Evolutionary conservation across 768 basidiomycete genomes (phyloP), one percentile per base, ranked within the genome.

Genomic region (Sporobolomyces phaffii): DNA sequence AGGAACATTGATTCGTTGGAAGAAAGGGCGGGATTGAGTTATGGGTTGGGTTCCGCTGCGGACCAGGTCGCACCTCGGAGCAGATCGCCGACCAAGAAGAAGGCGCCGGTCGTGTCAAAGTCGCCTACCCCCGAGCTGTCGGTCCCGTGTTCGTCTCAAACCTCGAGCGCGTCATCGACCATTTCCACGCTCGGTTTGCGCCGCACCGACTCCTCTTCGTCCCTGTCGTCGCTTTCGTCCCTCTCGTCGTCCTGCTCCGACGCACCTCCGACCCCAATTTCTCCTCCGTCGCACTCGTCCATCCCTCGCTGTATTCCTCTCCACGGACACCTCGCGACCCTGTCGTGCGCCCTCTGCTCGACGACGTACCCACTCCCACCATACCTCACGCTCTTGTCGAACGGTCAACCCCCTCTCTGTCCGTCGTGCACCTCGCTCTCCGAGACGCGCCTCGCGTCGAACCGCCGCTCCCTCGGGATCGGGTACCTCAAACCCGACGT

Each of bases 301-400:
- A 83, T 83, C 7, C 90, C 91, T 40, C 83, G 88, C 67, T 90
- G 88, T 72, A 90, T 96, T 36, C 92, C 92, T 18, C 81, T 96
- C 0, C 92, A 96, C 75, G 92, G 92, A 65, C 89, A 88, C 15
- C 82, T 96, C 11, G 83, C 87, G 75, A 80, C 81, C 5, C 80
- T 94, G 70, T 85, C 89, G 73, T 96, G 92, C 75, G 84, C 87
- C 70, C 84, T 84, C 58, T 94, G 92, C 80, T 86, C 83, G 26
- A 83, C 86, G 75, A 83, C 86, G 28, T 84, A 82, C 64, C 85
- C 90, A 2, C 81, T 92, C 26, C 79, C 81, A 47, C 76, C 84
- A 6, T 82, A 88, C 76, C 77, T 90, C 48, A 78, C 81, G 15
- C 81, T 84, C 17, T 82, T 92, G 47, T 77, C 80, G 9, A 77